Base-by-base conservation (phyloP, 179 eudicot genomes). In the Patellifolia procumbens region DNA sequence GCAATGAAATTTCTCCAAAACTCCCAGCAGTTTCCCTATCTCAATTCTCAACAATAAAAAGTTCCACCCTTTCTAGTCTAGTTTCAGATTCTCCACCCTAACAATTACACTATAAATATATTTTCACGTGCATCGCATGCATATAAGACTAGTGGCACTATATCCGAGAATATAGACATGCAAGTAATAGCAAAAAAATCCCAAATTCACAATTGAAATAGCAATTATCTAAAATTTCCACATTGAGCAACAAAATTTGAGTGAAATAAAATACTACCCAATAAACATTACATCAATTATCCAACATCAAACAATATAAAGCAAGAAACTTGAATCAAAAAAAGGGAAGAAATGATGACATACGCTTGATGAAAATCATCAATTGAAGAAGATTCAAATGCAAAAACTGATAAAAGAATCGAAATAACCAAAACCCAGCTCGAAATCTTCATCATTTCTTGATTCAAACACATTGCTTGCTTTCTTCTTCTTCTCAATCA, bases 291-390 rank as follows among this genome's bases (percentile, higher is more conserved):
- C 45, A 32, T 43, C 10, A 74, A 45, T 34, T 34, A 28, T 55
- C 20, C 39, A 45, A 59, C 15, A 55, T 9, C 49, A n/a, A 56
- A 45, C 45, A 39, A 46, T 56, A 3, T 34, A 52, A 62, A 74
- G 45, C 13, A 46, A 43, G 16, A 59, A 80, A 69, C 69, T 63
- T 66, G 17, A 12, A 35, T 35, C 29, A 51, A 53, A 73, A 2
- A n/a, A 34, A 34, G 35, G 65, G 17, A 39, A 35, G 48, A 68
- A 76, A n/a, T 19, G 34, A 22, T 58, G 34, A 74, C 92, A 81
- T 83, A 91, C 92, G 97, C 91, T 88, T 82, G 91, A 77, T 82
- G 85, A 24, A 86, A 81, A 85, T 88, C 86, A 24, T 87, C 91
- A 74, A 81, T 74, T 35, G 91, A 76, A 34, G 80, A 79, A 43